Evolutionary conservation across 768 basidiomycete species (phyloP), one percentile per base, ranked within the genome.

Genomic region (Russula griseocarnosa): DNA sequence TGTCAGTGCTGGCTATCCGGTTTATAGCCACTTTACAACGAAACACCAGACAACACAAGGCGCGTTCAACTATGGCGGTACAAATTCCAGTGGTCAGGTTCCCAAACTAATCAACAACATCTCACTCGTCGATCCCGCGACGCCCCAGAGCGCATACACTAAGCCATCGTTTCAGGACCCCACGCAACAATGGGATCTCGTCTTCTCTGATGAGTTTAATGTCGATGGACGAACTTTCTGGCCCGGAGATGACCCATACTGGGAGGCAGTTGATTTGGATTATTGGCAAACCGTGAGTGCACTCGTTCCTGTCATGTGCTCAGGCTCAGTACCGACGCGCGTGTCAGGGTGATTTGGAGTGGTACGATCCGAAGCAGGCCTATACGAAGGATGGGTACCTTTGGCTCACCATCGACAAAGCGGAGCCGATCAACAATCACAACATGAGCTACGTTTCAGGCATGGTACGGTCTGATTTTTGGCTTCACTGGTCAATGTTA

Each of bases 1-100:
- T 22, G 14, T 22, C 13, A 65, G 64, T 44, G 38, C 60, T 6
- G 84, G 78, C 11, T 84, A 78, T 65, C 85, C 86, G 6, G 69
- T 86, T 26, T 70, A 81, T 30, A 78, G 73, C 22, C 80, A 83
- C 65, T 75, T 84, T 56, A 64, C 77, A 22, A 72, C 71, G n/a
- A 76, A 73, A 58, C 74, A 69, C 46, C 79, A 61, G 52, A 67
- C 79, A 50, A 77, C 76, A 0, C 81, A 73, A 26, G 77, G 84
- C 2, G 88, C 81, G 10, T 92, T 86, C 75, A 88, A 89, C 69
- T 74, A 91, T 6, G 90, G 90, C 3, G 90, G 89, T 2, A 84
- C 82, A 69, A 92, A 92, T 66, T 79, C 83, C 3, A 82, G 84
- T 0, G 89, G 92, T 0, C 90, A 93, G 73, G 79, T 78, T 61